A percentile compares a stretch with the other conserved stretches of the same genome.
Evolutionary conservation across 352 stramenopile genomes (phyloP).

Genomic region (Phytophthora idaei): DNA sequence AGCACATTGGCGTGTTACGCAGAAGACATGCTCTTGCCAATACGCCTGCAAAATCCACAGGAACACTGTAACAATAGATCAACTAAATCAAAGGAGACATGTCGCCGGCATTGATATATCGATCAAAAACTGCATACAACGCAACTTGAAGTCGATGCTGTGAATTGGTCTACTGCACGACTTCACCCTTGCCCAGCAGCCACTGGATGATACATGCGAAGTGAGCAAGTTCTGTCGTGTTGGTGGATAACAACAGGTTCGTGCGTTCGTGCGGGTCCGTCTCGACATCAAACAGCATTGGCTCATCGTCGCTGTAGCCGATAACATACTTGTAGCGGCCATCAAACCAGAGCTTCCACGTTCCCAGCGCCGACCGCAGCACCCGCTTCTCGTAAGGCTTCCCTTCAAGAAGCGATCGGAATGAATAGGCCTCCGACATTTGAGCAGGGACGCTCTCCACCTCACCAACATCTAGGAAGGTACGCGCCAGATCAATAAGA

Average conservation of each 20-base stretch:
- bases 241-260: constrained; percentile 29
- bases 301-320: constrained; percentile 38
- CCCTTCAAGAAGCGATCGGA: constrained; percentile 33
- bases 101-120: not conserved
- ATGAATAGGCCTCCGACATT: constrained; percentile 39
- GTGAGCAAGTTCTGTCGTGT: constrained; percentile 26
- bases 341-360: constrained; percentile 42
- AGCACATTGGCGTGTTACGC: too few relatives aligned
- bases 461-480: constrained; percentile 38
- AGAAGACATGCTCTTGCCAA: too few relatives aligned
- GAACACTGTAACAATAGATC: too few relatives aligned
- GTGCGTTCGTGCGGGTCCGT: constrained; percentile 36
- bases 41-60: too few relatives aligned
- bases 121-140: not conserved
- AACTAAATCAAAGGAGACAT: too few relatives aligned
- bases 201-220: constrained; percentile 33
- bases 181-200: constrained; percentile 35
- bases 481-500: constrained; percentile 40
- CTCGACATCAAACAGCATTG: constrained; percentile 38
- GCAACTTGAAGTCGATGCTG: not conserved
- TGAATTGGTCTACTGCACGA: constrained; percentile 19
- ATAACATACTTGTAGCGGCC: constrained; percentile 44
- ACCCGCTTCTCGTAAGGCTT: constrained; percentile 22
- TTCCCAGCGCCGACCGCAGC: constrained; percentile 32
- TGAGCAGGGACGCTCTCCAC: constrained; percentile 31